phyloP scores from a whole-genome alignment of 306 rosid genomes.

The Prunus kanzakura region DNA sequence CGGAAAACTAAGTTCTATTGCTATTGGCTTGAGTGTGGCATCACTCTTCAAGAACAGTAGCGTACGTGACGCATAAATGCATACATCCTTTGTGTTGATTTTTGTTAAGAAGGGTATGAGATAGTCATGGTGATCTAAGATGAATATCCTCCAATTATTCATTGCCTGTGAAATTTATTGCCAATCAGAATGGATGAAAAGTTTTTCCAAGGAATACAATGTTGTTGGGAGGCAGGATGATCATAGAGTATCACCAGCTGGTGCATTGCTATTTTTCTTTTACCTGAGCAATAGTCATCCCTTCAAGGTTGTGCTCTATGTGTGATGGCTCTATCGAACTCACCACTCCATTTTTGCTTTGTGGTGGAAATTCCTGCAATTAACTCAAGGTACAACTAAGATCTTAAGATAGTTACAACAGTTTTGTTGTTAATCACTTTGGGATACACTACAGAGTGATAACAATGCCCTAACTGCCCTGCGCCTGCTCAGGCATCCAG shows the following conservation, averaged over 20 bases:
- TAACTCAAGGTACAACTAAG: neutral
- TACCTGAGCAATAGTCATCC: conserved; percentile 49
- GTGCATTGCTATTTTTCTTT: neutral
- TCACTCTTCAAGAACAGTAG: conserved; percentile 58
- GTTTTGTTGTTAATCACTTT: neutral
- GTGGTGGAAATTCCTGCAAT: conserved; percentile 57
- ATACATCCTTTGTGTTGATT: conserved; percentile 44
- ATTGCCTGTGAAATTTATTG: conserved; percentile 49
- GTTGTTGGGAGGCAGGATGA: neutral
- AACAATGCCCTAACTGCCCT: neutral
- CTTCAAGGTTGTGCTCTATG: conserved; percentile 61
- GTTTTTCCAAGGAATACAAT: neutral
- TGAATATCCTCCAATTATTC: conserved; percentile 41
- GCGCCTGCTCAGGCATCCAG: too few species aligned
- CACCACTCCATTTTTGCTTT: conserved; percentile 36
- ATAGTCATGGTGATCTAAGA: conserved; percentile 70
- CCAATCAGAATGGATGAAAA: neutral
- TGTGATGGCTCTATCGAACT: conserved; percentile 45
- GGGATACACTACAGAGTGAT: neutral
- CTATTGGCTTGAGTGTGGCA: conserved; percentile 57
- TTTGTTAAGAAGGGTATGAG: conserved; percentile 54
- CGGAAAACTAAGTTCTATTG: conserved; percentile 70
- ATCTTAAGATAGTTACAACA: neutral
- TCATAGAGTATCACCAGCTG: neutral
- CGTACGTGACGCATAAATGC: conserved; percentile 69